These are phyloP conservation scores for Marchantia polymorpha DNA, from an alignment of 225 moss, liverwort and hornwort species.

Conservation along the genomic window DNA sequence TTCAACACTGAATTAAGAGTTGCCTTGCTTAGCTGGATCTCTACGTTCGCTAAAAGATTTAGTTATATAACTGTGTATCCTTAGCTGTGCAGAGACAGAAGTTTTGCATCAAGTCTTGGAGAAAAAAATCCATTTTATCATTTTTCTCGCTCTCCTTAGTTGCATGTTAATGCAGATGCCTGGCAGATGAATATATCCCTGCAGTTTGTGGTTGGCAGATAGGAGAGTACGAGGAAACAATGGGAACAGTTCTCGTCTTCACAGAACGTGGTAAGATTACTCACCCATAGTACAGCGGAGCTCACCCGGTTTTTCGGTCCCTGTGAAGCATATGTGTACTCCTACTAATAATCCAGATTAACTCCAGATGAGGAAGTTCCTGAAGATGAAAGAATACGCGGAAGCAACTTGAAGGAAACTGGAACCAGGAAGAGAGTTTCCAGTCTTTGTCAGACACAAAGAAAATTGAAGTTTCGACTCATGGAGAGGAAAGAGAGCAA, in stretches of 20 bases:
- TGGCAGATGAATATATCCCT: neutral
- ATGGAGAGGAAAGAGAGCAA: slow-evolving; percentile 22
- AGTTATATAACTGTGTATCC: neutral
- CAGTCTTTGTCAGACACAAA: slow-evolving; percentile 27
- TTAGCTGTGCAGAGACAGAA: neutral
- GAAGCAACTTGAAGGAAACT: neutral
- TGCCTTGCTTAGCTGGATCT: neutral
- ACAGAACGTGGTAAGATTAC: slow-evolving; percentile 30
- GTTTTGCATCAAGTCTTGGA: neutral
- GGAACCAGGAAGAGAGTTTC: slow-evolving; percentile 19
- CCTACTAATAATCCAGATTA: neutral
- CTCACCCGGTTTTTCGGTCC: neutral
- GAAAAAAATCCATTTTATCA: neutral
- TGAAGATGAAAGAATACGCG: slow-evolving; percentile 12
- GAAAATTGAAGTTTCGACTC: slow-evolving; percentile 37
- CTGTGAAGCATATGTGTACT: neutral
- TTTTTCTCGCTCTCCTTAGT: neutral
- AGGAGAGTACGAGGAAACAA: slow-evolving; percentile 45
- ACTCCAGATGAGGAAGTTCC: slow-evolving; percentile 16
- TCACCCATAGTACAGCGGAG: neutral
- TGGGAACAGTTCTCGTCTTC: slow-evolving; percentile 39
- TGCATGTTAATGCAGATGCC: neutral
- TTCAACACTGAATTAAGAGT: neutral
- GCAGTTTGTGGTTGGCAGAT: slow-evolving; percentile 23
- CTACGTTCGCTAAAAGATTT: neutral